phyloP scores from a whole-genome alignment of 2,329 filamentous ascomycete species.

The Neofusicoccum umdonicola region DNA sequence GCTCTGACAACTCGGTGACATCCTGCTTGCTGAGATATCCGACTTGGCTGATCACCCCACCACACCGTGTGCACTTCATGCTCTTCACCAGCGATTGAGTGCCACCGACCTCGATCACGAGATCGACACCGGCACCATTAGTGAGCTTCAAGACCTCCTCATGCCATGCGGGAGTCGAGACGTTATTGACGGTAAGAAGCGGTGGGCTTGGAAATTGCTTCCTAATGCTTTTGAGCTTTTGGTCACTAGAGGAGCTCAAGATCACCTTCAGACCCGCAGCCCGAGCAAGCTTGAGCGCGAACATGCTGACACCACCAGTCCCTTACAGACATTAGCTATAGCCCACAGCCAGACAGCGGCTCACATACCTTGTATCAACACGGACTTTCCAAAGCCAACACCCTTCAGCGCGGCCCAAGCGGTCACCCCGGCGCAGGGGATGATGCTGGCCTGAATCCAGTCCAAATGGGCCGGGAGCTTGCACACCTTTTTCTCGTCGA shows the following conservation, averaged over 20 bases:
- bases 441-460: neutral
- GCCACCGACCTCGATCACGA: slow-evolving; percentile 42
- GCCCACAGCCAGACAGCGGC: too few species aligned
- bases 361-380: slow-evolving; percentile 16
- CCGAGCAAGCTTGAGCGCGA: neutral
- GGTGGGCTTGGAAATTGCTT: neutral
- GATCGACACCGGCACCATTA: slow-evolving; percentile 40
- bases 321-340: neutral
- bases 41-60: neutral
- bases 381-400: neutral
- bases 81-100: neutral
- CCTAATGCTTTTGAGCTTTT: neutral
- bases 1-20: neutral
- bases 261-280: neutral
- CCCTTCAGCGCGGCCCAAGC: neutral
- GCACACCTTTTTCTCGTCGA: neutral
- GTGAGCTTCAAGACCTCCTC: slow-evolving; percentile 3
- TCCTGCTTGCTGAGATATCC: slow-evolving; percentile 2
- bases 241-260: neutral
- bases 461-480: neutral
- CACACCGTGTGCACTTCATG: neutral
- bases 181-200: slow-evolving; percentile 48
- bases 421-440: neutral
- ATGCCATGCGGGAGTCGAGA: slow-evolving; percentile 45
- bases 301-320: neutral